phyloP scores from a whole-genome alignment of 73 alveolate genomes.

The Paramecium octaurelia region DNA sequence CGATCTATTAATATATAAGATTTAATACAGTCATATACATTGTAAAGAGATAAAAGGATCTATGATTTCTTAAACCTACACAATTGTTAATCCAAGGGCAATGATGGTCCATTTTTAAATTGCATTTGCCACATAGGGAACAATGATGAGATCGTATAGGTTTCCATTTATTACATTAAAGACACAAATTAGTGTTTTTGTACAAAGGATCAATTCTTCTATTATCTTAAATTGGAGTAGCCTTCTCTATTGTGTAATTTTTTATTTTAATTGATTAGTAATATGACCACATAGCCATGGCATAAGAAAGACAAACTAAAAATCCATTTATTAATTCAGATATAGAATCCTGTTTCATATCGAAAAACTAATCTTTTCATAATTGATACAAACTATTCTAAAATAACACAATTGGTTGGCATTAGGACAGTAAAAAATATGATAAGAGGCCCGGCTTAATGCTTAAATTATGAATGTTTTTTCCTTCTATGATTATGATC shows the following conservation, averaged over 20 bases:
- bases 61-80: slow-evolving; percentile 77
- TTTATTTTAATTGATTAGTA: slow-evolving; percentile 25
- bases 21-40: slow-evolving; percentile 62
- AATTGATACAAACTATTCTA: slow-evolving; percentile 48
- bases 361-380: background rate
- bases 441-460: background rate
- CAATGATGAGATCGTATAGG: background rate
- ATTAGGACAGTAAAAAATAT: slow-evolving; percentile 43
- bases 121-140: slow-evolving; percentile 42
- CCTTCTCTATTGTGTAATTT: slow-evolving; percentile 21
- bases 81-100: slow-evolving; percentile 89
- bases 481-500: background rate
- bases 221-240: slow-evolving; percentile 39
- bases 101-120: slow-evolving; percentile 80
- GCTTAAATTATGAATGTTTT: background rate
- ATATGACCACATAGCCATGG: slow-evolving; percentile 47
- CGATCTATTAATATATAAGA: background rate
- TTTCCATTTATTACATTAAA: slow-evolving; percentile 52
- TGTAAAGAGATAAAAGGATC: slow-evolving; percentile 72
- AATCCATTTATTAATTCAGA: background rate
- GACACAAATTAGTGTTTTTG: background rate
- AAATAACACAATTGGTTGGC: slow-evolving; percentile 39
- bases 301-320: background rate
- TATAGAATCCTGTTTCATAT: background rate
- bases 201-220: slow-evolving; percentile 43